Evolutionary conservation across 352 stramenopile species (phyloP).

Genomic region (Globisporangium splendens): DNA sequence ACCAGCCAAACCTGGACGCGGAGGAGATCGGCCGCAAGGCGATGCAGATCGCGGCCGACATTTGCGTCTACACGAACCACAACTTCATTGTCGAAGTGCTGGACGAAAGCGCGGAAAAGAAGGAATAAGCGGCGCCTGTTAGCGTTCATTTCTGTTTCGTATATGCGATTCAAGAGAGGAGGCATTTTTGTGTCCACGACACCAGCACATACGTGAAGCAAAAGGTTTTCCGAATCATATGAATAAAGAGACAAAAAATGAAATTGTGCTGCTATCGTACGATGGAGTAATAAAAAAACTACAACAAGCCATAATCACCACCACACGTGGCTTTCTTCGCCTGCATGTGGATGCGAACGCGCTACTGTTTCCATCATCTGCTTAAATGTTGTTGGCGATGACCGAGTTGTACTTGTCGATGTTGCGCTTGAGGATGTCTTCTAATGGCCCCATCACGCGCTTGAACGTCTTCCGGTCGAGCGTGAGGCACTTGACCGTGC

Average conservation of each 20-base stretch:
- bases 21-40: conserved; percentile 92
- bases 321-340: neutral
- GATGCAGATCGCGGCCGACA: conserved; percentile 96
- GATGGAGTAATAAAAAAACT: neutral
- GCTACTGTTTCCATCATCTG: neutral
- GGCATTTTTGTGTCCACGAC: neutral
- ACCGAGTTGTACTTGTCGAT: conserved; percentile 90
- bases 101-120: conserved; percentile 53
- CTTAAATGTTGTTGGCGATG: conserved; percentile 89
- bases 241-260: conserved; percentile 9
- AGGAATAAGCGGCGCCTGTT: conserved; percentile 24
- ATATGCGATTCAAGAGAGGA: neutral
- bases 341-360: neutral
- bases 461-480: conserved; percentile 93
- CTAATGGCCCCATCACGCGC: conserved; percentile 85
- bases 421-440: conserved; percentile 90
- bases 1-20: conserved; percentile 90
- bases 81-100: conserved; percentile 94
- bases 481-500: conserved; percentile 86
- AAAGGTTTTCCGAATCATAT: conserved; percentile 2
- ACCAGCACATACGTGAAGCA: neutral
- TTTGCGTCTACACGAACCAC: conserved; percentile 99
- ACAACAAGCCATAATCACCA: neutral
- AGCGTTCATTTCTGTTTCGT: neutral
- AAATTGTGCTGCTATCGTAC: conserved; percentile 12